A percentile compares a stretch with the other conserved stretches of the same genome.
Conservation (phyloP, 257 asterid genomes). For the Solanum infundibuliforme region DNA sequence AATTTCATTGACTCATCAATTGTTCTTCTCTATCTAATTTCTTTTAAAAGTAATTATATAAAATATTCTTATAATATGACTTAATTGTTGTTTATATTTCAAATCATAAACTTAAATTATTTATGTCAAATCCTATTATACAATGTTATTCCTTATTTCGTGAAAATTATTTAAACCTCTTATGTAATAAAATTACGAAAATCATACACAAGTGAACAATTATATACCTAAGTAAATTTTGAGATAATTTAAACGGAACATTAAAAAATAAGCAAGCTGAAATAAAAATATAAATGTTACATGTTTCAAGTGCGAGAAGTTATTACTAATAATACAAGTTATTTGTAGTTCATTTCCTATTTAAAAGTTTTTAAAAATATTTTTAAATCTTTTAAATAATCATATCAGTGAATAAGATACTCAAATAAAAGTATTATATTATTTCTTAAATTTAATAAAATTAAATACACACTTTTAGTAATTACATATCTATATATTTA, state of each 20-base stretch:
- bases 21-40: too few species aligned
- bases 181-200: neutral
- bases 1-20: too few species aligned
- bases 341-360: neutral
- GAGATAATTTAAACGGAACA: neutral
- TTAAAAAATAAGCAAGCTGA: neutral
- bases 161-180: neutral
- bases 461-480: neutral
- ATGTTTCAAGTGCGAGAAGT: neutral
- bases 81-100: neutral
- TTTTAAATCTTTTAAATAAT: neutral
- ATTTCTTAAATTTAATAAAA: neutral
- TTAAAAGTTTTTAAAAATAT: neutral
- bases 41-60: neutral
- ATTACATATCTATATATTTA: neutral
- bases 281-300: neutral
- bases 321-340: neutral
- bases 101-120: neutral
- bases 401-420: neutral
- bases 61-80: neutral
- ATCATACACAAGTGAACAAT: neutral
- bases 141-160: neutral
- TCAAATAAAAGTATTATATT: neutral
- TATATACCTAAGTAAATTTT: neutral
- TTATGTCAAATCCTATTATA: neutral